phyloP scores from a whole-genome alignment of 352 stramenopile genomes.

The Globisporangium uncinulatum region DNA sequence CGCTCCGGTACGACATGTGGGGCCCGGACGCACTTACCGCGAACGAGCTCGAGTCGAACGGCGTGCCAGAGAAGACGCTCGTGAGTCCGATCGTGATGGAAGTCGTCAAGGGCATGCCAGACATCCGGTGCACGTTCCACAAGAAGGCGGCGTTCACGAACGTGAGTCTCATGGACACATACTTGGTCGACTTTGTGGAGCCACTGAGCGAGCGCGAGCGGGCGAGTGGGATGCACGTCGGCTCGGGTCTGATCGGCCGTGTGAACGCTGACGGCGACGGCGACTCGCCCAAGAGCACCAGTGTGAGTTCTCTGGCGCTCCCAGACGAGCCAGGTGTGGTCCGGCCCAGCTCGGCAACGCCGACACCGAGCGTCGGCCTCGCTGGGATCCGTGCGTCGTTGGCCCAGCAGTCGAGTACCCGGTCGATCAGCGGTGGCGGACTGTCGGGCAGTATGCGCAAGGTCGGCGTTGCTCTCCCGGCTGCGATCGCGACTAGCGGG shows the following conservation, averaged over 20 bases:
- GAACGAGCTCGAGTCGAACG: constrained; percentile 86
- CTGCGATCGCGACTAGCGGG: too few species aligned
- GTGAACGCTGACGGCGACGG: constrained; percentile 16
- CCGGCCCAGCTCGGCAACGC: neutral
- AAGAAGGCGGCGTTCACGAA: constrained; percentile 82
- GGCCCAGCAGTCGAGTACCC: constrained; percentile 10
- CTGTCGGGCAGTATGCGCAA: neutral
- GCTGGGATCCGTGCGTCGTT: constrained; percentile 7
- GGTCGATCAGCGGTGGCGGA: neutral
- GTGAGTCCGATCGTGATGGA: constrained; percentile 78
- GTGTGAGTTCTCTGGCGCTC: constrained; percentile 7
- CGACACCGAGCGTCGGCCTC: neutral
- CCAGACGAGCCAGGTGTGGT: neutral
- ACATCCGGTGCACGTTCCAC: constrained; percentile 79
- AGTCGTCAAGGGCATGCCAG: constrained; percentile 78
- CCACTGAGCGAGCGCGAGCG: constrained; percentile 6
- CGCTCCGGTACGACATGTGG: constrained; percentile 89
- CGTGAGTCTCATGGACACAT: constrained; percentile 79
- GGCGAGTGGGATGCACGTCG: neutral
- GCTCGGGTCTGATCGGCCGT: constrained; percentile 12
- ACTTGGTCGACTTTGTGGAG: constrained; percentile 76
- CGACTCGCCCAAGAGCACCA: constrained; percentile 12
- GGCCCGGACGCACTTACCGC: constrained; percentile 74
- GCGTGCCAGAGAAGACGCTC: constrained; percentile 72
- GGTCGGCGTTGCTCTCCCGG: too few species aligned